phyloP scores from a whole-genome alignment of 2,329 filamentous ascomycete species.

The Monosporascus sp. region DNA sequence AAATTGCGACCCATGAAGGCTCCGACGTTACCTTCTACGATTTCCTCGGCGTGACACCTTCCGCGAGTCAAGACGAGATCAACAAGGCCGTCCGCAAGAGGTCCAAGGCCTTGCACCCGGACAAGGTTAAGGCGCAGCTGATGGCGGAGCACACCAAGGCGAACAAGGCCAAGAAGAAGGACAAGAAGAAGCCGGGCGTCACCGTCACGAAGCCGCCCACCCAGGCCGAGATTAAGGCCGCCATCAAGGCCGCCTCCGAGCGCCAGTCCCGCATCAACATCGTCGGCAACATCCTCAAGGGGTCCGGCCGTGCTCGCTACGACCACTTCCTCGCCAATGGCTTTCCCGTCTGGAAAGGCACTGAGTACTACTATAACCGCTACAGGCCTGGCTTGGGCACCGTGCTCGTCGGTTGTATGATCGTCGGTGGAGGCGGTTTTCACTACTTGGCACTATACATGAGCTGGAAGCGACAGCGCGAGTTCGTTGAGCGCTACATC shows the following conservation, averaged over 20 bases:
- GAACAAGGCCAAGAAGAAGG: slow-evolving; percentile 45
- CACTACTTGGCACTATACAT: slow-evolving; percentile 85
- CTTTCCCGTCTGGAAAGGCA: slow-evolving; percentile 94
- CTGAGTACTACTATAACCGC: slow-evolving; percentile 94
- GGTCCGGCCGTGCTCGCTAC: slow-evolving; percentile 76
- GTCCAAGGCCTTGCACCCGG: slow-evolving; percentile 77
- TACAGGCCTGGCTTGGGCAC: slow-evolving; percentile 87
- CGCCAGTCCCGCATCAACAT: slow-evolving; percentile 80
- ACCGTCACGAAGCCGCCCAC: slow-evolving; percentile 66
- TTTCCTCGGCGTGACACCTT: slow-evolving; percentile 71
- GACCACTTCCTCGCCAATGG: slow-evolving; percentile 91
- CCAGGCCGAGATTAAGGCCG: slow-evolving; percentile 68
- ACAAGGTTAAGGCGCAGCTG: slow-evolving; percentile 88
- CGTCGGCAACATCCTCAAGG: slow-evolving; percentile 80
- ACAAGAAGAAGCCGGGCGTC: slow-evolving; percentile 52
- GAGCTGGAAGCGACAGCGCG: slow-evolving; percentile 81
- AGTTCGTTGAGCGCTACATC: slow-evolving; percentile 90
- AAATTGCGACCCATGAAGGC: slow-evolving; percentile 72
- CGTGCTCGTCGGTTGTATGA: slow-evolving; percentile 74
- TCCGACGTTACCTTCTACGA: slow-evolving; percentile 85
- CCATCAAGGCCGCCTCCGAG: slow-evolving; percentile 74
- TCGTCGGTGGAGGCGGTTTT: slow-evolving; percentile 74
- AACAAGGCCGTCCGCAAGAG: slow-evolving; percentile 91
- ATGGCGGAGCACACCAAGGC: slow-evolving; percentile 60
- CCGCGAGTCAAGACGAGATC: slow-evolving; percentile 79